Conservation (phyloP, 371 early-diverging fungal species). For the Umbelopsis sp. region DNA sequence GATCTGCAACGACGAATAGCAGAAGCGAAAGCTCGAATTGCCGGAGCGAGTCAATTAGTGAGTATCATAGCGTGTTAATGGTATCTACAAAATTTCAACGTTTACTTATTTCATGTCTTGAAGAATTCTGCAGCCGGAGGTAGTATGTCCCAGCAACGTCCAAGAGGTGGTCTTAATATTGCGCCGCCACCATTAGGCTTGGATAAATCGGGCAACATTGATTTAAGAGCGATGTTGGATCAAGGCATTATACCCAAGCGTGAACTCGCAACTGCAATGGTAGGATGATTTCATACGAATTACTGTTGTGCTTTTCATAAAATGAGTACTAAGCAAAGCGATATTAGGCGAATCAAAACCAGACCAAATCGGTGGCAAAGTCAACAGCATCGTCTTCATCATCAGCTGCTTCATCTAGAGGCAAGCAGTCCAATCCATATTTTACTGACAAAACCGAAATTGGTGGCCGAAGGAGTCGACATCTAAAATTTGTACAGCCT, state of each 20-base stretch:
- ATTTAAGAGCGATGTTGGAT: constrained; percentile 55
- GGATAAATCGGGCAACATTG: constrained; percentile 41
- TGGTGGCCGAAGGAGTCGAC: constrained; percentile 56
- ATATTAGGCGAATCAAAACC: constrained; percentile 48
- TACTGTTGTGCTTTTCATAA: neutral
- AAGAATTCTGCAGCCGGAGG: neutral
- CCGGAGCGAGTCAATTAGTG: constrained; percentile 21
- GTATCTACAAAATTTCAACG: constrained; percentile 15
- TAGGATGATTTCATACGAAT: constrained; percentile 20
- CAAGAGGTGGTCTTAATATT: constrained; percentile 11
- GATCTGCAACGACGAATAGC: constrained; percentile 57
- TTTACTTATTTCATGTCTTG: neutral
- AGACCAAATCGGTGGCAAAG: neutral
- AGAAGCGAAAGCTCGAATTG: constrained; percentile 49
- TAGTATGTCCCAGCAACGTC: constrained; percentile 8
- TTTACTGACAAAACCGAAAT: constrained; percentile 56
- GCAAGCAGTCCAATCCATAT: constrained; percentile 72
- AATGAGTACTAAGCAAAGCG: neutral
- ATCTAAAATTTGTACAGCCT: constrained; percentile 78
- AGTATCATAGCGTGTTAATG: constrained; percentile 18
- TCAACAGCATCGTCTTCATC: neutral
- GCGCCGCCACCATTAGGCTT: constrained; percentile 35
- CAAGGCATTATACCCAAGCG: constrained; percentile 58
- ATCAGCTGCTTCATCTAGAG: constrained; percentile 18
- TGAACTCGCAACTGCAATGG: constrained; percentile 55